Percentiles rank a stretch among this genome's conserved stretches.
Conservation (phyloP, 106 monocot genomes). For the Amphibolis antarctica region DNA sequence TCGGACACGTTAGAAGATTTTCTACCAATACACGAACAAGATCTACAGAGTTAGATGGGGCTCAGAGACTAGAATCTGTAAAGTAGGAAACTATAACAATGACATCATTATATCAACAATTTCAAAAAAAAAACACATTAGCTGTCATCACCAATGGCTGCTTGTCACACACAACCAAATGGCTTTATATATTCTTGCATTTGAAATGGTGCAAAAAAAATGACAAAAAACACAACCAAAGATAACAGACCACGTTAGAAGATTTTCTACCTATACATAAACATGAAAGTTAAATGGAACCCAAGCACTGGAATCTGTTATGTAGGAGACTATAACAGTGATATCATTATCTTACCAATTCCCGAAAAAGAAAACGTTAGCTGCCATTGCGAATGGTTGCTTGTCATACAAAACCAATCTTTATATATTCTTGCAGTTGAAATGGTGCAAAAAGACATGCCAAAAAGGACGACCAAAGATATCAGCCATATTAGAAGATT, state of each 20-base stretch:
- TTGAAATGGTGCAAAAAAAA: not conserved
- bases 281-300: not conserved
- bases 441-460: no score
- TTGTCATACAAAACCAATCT: no score
- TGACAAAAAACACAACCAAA: not conserved
- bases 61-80: slow-evolving; percentile 11
- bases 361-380: no score
- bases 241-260: not conserved
- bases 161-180: not conserved
- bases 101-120: slow-evolving; percentile 55
- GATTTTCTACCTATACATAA: not conserved
- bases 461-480: not conserved
- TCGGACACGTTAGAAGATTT: not conserved
- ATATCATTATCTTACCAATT: no score
- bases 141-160: no score
- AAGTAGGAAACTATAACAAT: slow-evolving; percentile 54
- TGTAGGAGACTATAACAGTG: slow-evolving; percentile 51
- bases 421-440: no score
- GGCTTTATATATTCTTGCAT: not conserved
- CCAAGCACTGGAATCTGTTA: slow-evolving; percentile 16
- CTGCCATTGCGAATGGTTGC: no score
- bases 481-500: not conserved
- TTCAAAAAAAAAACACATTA: no score
- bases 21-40: not conserved
- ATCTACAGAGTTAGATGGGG: not conserved